Conservation (phyloP, 179 eudicot genomes). For the Spinacia oleracea region DNA sequence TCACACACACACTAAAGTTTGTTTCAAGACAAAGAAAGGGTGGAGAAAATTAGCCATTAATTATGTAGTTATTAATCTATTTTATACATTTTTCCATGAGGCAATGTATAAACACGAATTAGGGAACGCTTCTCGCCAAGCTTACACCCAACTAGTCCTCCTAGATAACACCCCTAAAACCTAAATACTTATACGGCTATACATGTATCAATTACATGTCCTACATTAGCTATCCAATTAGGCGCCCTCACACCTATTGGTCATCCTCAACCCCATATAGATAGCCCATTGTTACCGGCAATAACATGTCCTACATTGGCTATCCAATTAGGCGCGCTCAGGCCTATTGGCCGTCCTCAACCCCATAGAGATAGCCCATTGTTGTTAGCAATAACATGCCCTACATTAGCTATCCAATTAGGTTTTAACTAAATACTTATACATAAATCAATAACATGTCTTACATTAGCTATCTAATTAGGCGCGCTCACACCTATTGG, state of each 20-base stretch:
- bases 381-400: not conserved
- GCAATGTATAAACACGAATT: too few relatives aligned
- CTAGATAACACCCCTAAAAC: not conserved
- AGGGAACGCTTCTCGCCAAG: not conserved
- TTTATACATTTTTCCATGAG: too few relatives aligned
- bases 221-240: not conserved
- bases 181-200: too few relatives aligned
- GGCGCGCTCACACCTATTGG: too few relatives aligned
- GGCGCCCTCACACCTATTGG: too few relatives aligned
- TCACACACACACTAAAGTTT: conserved; percentile 11
- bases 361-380: too few relatives aligned
- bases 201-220: not conserved
- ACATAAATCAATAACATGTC: not conserved
- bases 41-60: not conserved
- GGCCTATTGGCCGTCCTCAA: too few relatives aligned
- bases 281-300: too few relatives aligned
- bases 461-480: not conserved
- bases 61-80: too few relatives aligned
- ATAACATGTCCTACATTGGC: not conserved
- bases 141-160: not conserved
- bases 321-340: not conserved
- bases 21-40: not conserved
- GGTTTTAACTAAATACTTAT: too few relatives aligned
- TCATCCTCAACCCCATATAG: too few relatives aligned
- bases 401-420: not conserved